phyloP scores from a whole-genome alignment of 768 basidiomycete genomes.

The Sistotremastrum niveocremeum region DNA sequence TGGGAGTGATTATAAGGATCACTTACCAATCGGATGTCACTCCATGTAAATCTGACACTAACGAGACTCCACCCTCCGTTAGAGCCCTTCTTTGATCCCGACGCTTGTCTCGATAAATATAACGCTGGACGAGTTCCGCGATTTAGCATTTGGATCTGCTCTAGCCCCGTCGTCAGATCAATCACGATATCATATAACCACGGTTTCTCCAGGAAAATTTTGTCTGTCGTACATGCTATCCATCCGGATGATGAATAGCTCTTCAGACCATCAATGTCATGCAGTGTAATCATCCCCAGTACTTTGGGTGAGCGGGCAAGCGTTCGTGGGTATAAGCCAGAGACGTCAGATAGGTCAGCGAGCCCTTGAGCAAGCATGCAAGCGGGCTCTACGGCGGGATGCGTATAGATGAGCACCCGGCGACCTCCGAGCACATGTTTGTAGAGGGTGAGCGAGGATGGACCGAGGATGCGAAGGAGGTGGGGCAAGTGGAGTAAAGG shows the following conservation, averaged over 20 bases:
- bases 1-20: not conserved
- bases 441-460: conserved; percentile 64
- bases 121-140: conserved; percentile 54
- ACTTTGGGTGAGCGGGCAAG: conserved; percentile 24
- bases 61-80: conserved; percentile 34
- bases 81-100: conserved; percentile 11
- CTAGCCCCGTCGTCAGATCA: conserved; percentile 50
- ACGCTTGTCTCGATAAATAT: conserved; percentile 40
- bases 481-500: conserved; percentile 66
- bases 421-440: conserved; percentile 65
- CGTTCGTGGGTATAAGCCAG: not conserved
- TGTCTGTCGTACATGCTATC: conserved; percentile 84
- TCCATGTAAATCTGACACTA: conserved; percentile 66
- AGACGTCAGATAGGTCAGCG: conserved; percentile 46
- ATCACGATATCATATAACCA: conserved; percentile 69
- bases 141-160: conserved; percentile 24
- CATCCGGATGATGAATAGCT: conserved; percentile 44
- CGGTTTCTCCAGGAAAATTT: conserved; percentile 73
- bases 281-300: conserved; percentile 69
- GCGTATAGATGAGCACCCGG: conserved; percentile 67
- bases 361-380: conserved; percentile 50
- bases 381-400: conserved; percentile 68
- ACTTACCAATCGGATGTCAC: conserved; percentile 61
- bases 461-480: conserved; percentile 63
- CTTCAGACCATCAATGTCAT: conserved; percentile 50